A percentile compares a stretch with the other conserved stretches of the same genome.
Evolutionary conservation across 805 yeast genomes (phyloP).

Genomic region (Osmozyma mogii): DNA sequence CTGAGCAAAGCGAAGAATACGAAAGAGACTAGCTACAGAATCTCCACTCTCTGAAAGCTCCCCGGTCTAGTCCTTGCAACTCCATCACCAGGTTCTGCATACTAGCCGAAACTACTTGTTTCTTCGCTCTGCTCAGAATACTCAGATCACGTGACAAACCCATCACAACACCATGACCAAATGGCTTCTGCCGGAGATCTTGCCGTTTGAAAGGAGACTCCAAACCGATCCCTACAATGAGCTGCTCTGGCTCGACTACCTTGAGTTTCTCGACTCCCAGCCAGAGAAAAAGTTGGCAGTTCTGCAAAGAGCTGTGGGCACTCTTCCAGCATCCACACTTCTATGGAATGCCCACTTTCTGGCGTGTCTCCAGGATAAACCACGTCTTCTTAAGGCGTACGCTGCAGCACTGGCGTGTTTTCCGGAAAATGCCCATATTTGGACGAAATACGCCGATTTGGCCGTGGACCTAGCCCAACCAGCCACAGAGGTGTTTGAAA

Average conservation of each 20-base stretch:
- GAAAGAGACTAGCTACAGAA: too few relatives aligned
- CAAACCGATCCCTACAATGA: conserved; percentile 7
- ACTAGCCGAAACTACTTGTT: too few relatives aligned
- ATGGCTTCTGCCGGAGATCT: conserved; percentile 1
- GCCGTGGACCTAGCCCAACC: too few relatives aligned
- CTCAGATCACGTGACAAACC: too few relatives aligned
- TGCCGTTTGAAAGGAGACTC: conserved; percentile 8
- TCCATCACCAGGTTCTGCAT: too few relatives aligned
- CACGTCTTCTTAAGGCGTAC: conserved; percentile 4
- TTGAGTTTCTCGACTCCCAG: conserved; percentile 5
- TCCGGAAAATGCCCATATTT: conserved; percentile 6
- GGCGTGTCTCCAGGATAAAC: too few relatives aligned
- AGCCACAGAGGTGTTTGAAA: conserved; percentile 30
- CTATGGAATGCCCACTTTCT: conserved; percentile 13
- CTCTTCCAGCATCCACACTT: conserved; percentile 9
- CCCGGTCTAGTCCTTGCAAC: too few relatives aligned
- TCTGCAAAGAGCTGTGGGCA: conserved; percentile 10
- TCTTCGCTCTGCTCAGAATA: too few relatives aligned
- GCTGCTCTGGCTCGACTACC: conserved; percentile 11
- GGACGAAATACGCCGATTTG: conserved; percentile 7
- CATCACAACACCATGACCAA: too few relatives aligned
- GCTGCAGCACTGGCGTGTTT: conserved; percentile 6
- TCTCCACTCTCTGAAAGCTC: too few relatives aligned
- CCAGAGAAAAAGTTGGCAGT: conserved; percentile 6
- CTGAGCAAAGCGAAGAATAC: too few relatives aligned